These are phyloP conservation scores for Eucalyptus virginea DNA, from an alignment of 345 rosid genomes.

Conservation along the genomic window DNA sequence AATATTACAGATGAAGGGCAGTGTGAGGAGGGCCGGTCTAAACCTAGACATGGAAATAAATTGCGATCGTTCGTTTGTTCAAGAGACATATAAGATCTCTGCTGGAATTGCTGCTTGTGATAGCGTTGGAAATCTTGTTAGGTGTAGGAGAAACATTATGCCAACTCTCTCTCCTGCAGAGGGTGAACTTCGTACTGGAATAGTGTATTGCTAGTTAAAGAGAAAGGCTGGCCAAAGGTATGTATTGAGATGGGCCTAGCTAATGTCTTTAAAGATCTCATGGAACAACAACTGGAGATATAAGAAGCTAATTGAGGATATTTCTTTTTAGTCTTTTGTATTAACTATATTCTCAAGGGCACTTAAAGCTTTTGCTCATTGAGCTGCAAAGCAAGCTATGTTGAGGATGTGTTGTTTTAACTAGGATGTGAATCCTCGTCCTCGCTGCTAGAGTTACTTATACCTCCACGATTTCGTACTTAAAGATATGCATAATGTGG, in stretches of 20 bases:
- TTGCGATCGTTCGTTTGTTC: neutral
- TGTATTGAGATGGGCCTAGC: neutral
- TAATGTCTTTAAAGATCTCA: neutral
- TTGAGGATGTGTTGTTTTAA: neutral
- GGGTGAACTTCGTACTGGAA: neutral
- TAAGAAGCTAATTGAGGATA: neutral
- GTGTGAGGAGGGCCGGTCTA: neutral
- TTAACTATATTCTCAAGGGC: neutral
- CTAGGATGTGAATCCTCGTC: neutral
- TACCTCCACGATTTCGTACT: neutral
- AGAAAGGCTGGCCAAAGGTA: neutral
- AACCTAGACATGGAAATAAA: neutral
- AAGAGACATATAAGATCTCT: neutral
- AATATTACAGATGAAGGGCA: neutral
- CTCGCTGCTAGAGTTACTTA: neutral
- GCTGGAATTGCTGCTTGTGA: too few relatives aligned
- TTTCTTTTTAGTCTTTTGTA: neutral
- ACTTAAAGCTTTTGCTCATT: neutral
- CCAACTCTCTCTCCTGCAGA: neutral
- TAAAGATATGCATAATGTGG: neutral
- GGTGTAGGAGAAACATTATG: neutral
- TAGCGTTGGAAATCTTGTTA: neutral
- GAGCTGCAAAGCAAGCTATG: neutral
- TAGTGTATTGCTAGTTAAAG: neutral
- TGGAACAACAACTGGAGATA: neutral